Percentiles rank a stretch among this genome's conserved stretches.
Conservation (phyloP, 2,329 filamentous ascomycete genomes). For the Penicillium sp. region DNA sequence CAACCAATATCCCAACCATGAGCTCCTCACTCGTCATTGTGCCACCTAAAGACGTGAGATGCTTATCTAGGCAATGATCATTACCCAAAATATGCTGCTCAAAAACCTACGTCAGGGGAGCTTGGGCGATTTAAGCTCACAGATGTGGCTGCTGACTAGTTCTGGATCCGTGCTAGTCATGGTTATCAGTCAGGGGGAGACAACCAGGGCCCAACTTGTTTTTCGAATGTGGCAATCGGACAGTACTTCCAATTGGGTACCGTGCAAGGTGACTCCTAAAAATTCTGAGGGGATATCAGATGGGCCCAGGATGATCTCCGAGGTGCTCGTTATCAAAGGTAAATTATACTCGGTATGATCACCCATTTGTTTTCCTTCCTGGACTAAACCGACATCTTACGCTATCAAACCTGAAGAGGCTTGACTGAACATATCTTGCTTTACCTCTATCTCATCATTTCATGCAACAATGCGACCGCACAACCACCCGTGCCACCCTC, state of each 20-base stretch:
- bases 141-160: conserved; percentile 6
- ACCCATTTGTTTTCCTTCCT: not conserved
- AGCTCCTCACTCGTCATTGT: conserved; percentile 21
- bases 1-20: conserved; percentile 13
- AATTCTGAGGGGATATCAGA: not conserved
- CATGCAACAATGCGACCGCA: conserved; percentile 21
- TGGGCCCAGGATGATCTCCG: not conserved
- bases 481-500: conserved; percentile 18
- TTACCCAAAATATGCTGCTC: conserved; percentile 2
- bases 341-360: not conserved
- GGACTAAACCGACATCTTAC: not conserved
- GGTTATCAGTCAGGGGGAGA: not conserved
- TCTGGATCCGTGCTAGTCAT: not conserved
- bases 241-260: not conserved
- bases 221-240: not conserved
- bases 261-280: not conserved
- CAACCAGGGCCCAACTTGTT: not conserved
- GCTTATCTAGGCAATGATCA: not conserved
- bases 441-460: conserved; percentile 4
- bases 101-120: conserved; percentile 2
- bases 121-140: not conserved
- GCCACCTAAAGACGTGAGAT: conserved; percentile 11
- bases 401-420: not conserved
- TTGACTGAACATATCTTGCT: not conserved
- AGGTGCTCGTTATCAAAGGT: not conserved